phyloP scores from a whole-genome alignment of 1,284 basidiomycete genomes.

The Ceratobasidium sp. region DNA sequence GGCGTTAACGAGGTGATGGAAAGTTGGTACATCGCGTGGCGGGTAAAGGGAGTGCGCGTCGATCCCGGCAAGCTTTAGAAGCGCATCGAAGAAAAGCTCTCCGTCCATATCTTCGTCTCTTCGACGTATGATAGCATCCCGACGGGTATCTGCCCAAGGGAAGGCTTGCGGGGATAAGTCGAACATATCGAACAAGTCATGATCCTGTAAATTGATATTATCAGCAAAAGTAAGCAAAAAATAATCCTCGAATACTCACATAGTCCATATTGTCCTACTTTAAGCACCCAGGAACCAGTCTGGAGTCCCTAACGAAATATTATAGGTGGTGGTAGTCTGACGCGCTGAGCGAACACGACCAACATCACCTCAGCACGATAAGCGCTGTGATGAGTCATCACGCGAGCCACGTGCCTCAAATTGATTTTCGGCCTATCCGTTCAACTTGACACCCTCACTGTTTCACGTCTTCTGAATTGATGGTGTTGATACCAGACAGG shows the following conservation, averaged over 20 bases:
- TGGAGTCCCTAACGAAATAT: background rate
- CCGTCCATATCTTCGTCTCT: constrained; percentile 70
- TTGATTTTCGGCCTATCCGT: background rate
- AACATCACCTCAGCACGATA: constrained; percentile 36
- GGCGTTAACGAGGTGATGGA: constrained; percentile 69
- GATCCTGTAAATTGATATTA: constrained; percentile 10
- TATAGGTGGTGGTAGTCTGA: constrained; percentile 25
- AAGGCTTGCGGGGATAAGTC: constrained; percentile 50
- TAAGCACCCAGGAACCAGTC: background rate
- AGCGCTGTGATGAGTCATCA: constrained; percentile 34
- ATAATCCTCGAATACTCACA: background rate
- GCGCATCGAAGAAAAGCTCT: constrained; percentile 77
- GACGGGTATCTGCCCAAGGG: constrained; percentile 63
- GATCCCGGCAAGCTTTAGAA: constrained; percentile 75
- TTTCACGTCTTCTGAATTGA: too few relatives aligned
- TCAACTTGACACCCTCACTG: too few relatives aligned
- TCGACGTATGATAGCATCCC: constrained; percentile 70
- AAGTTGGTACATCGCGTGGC: constrained; percentile 66
- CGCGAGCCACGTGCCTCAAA: background rate
- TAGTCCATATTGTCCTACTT: constrained; percentile 24
- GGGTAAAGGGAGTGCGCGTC: constrained; percentile 67
- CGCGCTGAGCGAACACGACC: constrained; percentile 33
- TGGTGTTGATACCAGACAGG: too few relatives aligned
- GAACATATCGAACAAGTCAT: constrained; percentile 48
- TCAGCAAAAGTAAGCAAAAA: background rate